Evolutionary conservation across 1,284 basidiomycete genomes (phyloP), one percentile per base, ranked within the genome.

Genomic region (Cryptococcus jaspeensis): DNA sequence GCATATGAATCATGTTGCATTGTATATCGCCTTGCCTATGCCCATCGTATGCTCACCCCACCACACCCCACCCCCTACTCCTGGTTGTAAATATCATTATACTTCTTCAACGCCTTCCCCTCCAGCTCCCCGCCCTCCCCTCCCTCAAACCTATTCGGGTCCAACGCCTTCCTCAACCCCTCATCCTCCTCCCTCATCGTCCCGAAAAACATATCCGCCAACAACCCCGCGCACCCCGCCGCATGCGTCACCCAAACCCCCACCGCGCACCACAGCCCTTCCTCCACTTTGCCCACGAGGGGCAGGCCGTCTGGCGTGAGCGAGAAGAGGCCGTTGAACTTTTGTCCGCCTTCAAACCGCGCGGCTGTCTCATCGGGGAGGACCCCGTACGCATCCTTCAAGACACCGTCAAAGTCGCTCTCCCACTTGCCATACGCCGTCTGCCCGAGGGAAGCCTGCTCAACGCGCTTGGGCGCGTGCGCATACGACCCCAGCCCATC

Each of bases 91-190:
- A 70, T 68, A 47, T 70, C 64, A 37, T 62, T 64, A 53, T 68
- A 70, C 46, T 56, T 54, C 9, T 35, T 44, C 41, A 70, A 43
- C 42, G 66, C 55, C 20, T 41, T 55, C n/a, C 47, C 35, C 35
- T 55, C 53, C 16, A 58, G n/a, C 28, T 32, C 28, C 28, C 28
- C 28, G n/a, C 48, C 44, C 5, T 50, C 32, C 35, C 42, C 23
- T 22, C 56, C 59, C 11, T 45, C 53, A 59, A 66, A 83, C 72
- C 60, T 50, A 23, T 52, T 54, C 8, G 68, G 68, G 36, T 65
- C 61, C 8, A 70, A 18, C 5, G 58, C 63, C 11, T 25, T 23
- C 18, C 58, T 52, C 35, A 70, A 36, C 28, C 47, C 56, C 25
- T 38, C 32, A 37, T 63, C 62, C 20, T 46, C 39, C 11, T 47